Evolutionary conservation across 1,139 yeast genomes (phyloP).

Genomic region (Zhuliangozyma parablackwelliae): DNA sequence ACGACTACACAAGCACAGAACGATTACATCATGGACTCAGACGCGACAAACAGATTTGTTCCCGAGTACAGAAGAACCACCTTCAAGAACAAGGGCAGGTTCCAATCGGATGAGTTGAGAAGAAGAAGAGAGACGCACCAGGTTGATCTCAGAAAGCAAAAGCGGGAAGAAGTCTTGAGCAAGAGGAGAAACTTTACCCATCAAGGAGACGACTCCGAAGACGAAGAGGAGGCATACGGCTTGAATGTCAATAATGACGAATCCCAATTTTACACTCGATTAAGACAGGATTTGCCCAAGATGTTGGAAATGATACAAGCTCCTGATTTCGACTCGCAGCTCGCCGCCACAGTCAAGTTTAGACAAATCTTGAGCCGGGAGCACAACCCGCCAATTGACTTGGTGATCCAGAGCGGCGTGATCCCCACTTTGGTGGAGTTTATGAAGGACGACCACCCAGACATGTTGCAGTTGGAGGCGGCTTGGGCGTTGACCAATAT

Average conservation of each 20-base stretch:
- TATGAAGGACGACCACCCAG: slow-evolving; percentile 73
- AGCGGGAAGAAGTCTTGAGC: slow-evolving; percentile 89
- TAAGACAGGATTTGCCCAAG: slow-evolving; percentile 74
- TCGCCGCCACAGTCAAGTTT: slow-evolving; percentile 87
- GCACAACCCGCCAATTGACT: slow-evolving; percentile 95
- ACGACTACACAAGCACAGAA: background rate
- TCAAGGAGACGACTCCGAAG: slow-evolving; percentile 39
- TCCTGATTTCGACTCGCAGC: slow-evolving; percentile 71
- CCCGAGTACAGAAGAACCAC: slow-evolving; percentile 98
- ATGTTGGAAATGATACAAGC: slow-evolving; percentile 83
- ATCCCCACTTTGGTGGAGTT: slow-evolving; percentile 87
- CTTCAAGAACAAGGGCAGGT: slow-evolving; percentile 91
- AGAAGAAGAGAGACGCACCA: slow-evolving; percentile 98
- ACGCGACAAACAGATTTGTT: slow-evolving; percentile 78
- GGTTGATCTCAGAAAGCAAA: slow-evolving; percentile 93
- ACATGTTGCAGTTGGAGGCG: slow-evolving; percentile 91
- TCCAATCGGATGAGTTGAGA: slow-evolving; percentile 92
- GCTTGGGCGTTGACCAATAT: slow-evolving; percentile 99
- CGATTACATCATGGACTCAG: slow-evolving; percentile 56
- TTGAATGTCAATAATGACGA: slow-evolving; percentile 40
- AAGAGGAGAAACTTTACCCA: slow-evolving; percentile 79
- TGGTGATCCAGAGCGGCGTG: slow-evolving; percentile 89
- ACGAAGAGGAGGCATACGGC: slow-evolving; percentile 37
- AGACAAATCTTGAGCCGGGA: slow-evolving; percentile 92
- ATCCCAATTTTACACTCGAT: slow-evolving; percentile 48